Conservation (phyloP, 1,139 yeast genomes). For the Entelexis sorbosivorans region DNA sequence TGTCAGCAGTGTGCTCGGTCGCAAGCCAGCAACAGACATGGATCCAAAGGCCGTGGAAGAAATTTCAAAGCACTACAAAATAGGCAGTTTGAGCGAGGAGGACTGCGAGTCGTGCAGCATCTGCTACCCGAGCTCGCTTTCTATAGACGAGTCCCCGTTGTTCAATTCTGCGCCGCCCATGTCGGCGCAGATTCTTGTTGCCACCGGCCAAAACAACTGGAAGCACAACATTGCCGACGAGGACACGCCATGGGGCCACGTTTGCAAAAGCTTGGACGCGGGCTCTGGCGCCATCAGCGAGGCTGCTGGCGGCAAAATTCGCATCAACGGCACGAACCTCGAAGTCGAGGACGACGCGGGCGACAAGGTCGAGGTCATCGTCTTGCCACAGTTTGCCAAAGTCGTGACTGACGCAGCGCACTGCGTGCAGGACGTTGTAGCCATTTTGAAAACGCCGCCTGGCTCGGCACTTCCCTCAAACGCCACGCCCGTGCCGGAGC, state of each 20-base stretch:
- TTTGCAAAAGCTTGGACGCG: conserved; percentile 39
- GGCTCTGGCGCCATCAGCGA: conserved; percentile 13
- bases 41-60: conserved; percentile 10
- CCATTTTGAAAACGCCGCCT: conserved; percentile 31
- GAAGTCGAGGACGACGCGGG: conserved; percentile 26
- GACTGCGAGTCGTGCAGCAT: conserved; percentile 23
- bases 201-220: conserved; percentile 86
- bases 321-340: conserved; percentile 30
- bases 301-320: conserved; percentile 25
- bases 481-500: conserved; percentile 26
- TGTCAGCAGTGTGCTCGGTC: background rate
- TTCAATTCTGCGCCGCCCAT: conserved; percentile 64
- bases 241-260: conserved; percentile 31
- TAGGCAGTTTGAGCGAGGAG: conserved; percentile 17
- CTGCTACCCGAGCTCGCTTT: conserved; percentile 47
- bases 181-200: conserved; percentile 60
- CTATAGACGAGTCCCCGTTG: conserved; percentile 44
- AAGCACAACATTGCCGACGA: conserved; percentile 56
- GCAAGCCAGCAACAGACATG: background rate
- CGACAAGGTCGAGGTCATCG: conserved; percentile 33
- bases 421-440: conserved; percentile 39
- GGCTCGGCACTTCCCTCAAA: conserved; percentile 8
- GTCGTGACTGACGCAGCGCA: conserved; percentile 40
- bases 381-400: conserved; percentile 75
- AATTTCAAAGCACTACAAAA: conserved; percentile 11